Evolutionary conservation across 2,329 filamentous ascomycete genomes (phyloP).

Genomic region (Alternaria sp.): DNA sequence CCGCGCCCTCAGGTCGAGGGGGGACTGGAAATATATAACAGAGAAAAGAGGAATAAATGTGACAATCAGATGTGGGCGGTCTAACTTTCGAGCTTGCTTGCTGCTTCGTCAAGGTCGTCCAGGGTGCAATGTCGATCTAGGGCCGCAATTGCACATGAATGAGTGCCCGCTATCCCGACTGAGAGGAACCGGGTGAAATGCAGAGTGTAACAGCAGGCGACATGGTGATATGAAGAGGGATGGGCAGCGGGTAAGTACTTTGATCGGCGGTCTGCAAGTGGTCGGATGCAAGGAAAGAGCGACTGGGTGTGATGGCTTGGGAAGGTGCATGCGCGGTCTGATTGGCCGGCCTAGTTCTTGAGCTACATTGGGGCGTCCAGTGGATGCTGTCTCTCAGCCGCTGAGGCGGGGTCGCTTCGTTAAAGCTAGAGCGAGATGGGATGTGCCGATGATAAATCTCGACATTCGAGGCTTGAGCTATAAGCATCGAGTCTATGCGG

Average conservation of each 20-base stretch:
- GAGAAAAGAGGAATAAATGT: constrained; percentile 7
- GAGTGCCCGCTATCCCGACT: constrained; percentile 24
- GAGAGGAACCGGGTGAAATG: constrained; percentile 30
- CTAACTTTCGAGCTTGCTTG: constrained; percentile 7
- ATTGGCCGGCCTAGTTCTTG: constrained; percentile 40
- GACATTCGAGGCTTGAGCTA: background rate
- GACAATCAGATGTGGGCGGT: constrained; percentile 4
- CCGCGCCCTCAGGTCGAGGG: background rate
- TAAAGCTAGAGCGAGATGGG: constrained; percentile 16
- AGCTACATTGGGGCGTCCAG: constrained; percentile 39
- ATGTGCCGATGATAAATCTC: constrained; percentile 9
- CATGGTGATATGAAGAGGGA: constrained; percentile 32
- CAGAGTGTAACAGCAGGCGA: constrained; percentile 34
- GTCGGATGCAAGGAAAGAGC: constrained; percentile 23
- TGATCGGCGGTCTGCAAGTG: constrained; percentile 36
- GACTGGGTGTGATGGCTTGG: constrained; percentile 34
- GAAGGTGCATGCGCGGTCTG: constrained; percentile 20
- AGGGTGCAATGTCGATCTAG: constrained; percentile 20
- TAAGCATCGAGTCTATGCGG: background rate
- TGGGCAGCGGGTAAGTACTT: constrained; percentile 29
- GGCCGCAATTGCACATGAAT: constrained; percentile 12
- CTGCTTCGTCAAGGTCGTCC: constrained; percentile 10
- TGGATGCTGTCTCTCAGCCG: constrained; percentile 38
- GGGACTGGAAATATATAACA: constrained; percentile 3
- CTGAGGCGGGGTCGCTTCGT: constrained; percentile 39